Base-by-base conservation (phyloP, 2,329 filamentous ascomycete species). In the Penicillium sp. region DNA sequence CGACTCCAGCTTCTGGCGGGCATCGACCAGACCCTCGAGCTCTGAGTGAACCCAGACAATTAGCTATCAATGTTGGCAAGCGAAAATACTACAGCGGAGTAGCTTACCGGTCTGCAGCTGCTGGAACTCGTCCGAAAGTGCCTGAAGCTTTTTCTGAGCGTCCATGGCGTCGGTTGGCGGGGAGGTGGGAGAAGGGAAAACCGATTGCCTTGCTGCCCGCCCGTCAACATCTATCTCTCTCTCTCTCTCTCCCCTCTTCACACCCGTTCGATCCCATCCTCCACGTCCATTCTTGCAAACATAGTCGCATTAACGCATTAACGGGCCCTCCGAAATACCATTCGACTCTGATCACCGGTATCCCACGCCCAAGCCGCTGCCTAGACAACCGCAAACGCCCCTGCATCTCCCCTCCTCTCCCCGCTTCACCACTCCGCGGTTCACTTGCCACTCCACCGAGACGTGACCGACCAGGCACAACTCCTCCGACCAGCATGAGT, bases 1-100 rank as follows among this genome's bases (percentile, higher is more conserved):
- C 6, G 92, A 79, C 75, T 97, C 93, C 6, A 99, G 87, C 78
- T 90, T 96, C 79, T 99, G 93, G 63, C 93, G 87, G 10, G 92
- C 90, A 46, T 87, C 83, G 27, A 98, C 86, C 18, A 86, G 81
- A 44, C 82, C 85, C 75, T 92, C 90, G 56, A 98, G 84, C 68
- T 98, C 95, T 96, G 67, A 16, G 43, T n/a, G 35, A 41, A 46
- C 35, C 36, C 19, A 36, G 60, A 46, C 40, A 60, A 58, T 67
- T 56, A 67, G 60, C 36, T 31, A 52, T 46, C 24, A 39, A 16
- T 40, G 33, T 27, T 7, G 18, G n/a, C 14, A 9, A 27, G 6
- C 43, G 18, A 39, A 41, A 50, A 6, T 27, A 39, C 2, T 44
- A 10, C 40, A 44, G 7, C 27, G 9, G 14, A 9, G 35, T 50